Base-by-base conservation (phyloP, 768 basidiomycete species). In the Mycena filopes region DNA sequence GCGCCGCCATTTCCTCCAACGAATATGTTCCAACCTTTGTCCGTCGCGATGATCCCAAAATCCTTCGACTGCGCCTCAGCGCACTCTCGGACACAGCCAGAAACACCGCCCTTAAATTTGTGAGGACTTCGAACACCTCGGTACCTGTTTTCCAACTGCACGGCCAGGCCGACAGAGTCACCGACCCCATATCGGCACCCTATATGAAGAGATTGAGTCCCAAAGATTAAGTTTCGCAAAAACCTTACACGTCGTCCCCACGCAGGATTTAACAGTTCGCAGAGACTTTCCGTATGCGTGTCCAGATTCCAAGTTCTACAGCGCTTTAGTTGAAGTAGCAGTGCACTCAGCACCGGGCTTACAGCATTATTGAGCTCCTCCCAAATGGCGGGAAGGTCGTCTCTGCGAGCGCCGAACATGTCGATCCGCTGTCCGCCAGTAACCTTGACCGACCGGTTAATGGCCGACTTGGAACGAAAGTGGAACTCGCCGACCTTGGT, bases 1-100 rank as follows among this genome's bases (percentile, higher is more conserved):
- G 80, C 80, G 43, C 89, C 90, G n/a, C 90, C 90, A 71, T 93
- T 92, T 3, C 90, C 90, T 46, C 87, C 88, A 23, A 92, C 75
- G 71, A 86, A 91, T 55, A 90, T 73, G 69, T 92, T 91, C 89
- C 90, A 92, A n/a, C 91, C 91, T 75, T 92, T 91, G 75, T 87
- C 88, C 0, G 89, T 91, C 1, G 90, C 91, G 60, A 92, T 92
- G 41, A 92, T 76, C 15, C 91, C 91, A 69, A 92, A 93, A 74
- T 92, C 90, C 72, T 87, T 90, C 15, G 79, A 79, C 70, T 93
- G 91, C 2, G 91, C 91, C 74, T 92, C 91, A 0, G 91, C 91
- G 64, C 91, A 93, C 72, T 92, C 91, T 20, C 91, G 83, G 0
- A 90, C 83, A 71, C 91, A 92, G 21, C 91, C 91, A 23, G 86